A percentile compares a stretch with the other conserved stretches of the same genome.
These are phyloP conservation scores for Sindora glabra DNA, from an alignment of 306 rosid genomes.

Conservation along the genomic window DNA sequence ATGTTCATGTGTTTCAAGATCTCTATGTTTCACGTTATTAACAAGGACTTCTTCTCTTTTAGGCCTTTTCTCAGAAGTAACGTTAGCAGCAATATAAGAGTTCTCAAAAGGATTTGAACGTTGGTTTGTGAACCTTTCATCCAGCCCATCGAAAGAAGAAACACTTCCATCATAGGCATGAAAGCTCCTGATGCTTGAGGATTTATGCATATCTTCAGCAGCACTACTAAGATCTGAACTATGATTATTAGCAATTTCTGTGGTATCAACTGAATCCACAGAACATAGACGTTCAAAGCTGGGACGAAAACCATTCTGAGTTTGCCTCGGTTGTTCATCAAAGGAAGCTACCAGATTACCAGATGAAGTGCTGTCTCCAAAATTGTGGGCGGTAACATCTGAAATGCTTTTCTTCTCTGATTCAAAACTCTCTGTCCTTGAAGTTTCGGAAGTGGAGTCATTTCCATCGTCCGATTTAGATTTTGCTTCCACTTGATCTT, in stretches of 20 bases:
- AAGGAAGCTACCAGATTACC: conserved; percentile 27
- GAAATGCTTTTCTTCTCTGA: conserved; percentile 27
- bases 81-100: conserved; percentile 7
- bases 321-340: conserved; percentile 26
- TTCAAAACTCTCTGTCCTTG: conserved; percentile 14
- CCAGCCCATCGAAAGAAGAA: conserved; percentile 61
- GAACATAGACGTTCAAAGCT: conserved; percentile 24
- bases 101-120: conserved; percentile 19
- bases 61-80: conserved; percentile 32
- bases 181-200: conserved; percentile 28
- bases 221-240: conserved; percentile 31
- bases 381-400: conserved; percentile 5
- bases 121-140: conserved; percentile 31
- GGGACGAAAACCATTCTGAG: conserved; percentile 8
- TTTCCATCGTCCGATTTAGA: conserved; percentile 20
- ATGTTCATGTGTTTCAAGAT: conserved; percentile 24
- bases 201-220: conserved; percentile 29
- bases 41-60: conserved; percentile 34
- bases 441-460: conserved; percentile 30
- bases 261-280: conserved; percentile 15
- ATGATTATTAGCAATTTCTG: conserved; percentile 26
- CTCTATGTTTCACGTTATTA: conserved; percentile 16
- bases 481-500: conserved; percentile 16
- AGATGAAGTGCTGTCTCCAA: conserved; percentile 22
- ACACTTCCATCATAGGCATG: conserved; percentile 64